These are phyloP conservation scores for Podospora appendiculata DNA, from an alignment of 495 filamentous ascomycete genomes.

Conservation along the genomic window DNA sequence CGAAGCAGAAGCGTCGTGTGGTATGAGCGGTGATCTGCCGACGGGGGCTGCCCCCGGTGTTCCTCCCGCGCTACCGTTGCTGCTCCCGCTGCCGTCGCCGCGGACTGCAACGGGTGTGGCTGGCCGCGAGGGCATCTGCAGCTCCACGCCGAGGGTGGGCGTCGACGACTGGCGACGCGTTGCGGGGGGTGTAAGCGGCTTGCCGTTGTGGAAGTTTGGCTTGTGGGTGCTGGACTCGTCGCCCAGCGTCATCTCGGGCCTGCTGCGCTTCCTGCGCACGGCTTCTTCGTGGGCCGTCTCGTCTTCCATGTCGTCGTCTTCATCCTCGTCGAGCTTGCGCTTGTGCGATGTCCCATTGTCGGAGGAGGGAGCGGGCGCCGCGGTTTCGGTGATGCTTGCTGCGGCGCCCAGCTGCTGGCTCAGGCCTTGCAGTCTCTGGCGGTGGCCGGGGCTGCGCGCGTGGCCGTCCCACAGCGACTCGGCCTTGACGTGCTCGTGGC, in stretches of 20 bases:
- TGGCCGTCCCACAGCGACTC: slow-evolving; percentile 55
- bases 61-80: slow-evolving; percentile 5
- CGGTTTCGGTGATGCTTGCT: slow-evolving; percentile 2
- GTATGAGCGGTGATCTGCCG: slow-evolving; percentile 31
- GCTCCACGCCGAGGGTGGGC: slow-evolving; percentile 39
- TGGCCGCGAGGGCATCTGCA: slow-evolving; percentile 49
- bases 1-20: slow-evolving; percentile 12
- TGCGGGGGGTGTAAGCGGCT: slow-evolving; percentile 26
- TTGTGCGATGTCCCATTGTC: slow-evolving; percentile 14
- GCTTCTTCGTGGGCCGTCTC: slow-evolving; percentile 27
- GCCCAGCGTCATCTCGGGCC: slow-evolving; percentile 16
- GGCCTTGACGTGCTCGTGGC: slow-evolving; percentile 51
- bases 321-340: slow-evolving; percentile 33
- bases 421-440: slow-evolving; percentile 24
- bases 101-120: slow-evolving; percentile 37
- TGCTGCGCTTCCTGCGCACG: slow-evolving; percentile 35
- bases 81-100: slow-evolving; percentile 3
- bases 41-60: slow-evolving; percentile 26
- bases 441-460: slow-evolving; percentile 41
- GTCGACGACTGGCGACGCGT: slow-evolving; percentile 27
- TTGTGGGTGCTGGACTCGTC: neutral
- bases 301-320: slow-evolving; percentile 30
- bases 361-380: neutral
- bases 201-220: slow-evolving; percentile 9
- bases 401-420: slow-evolving; percentile 4